phyloP scores from a whole-genome alignment of 192 early-diverging fungal genomes.

The Glomus cerebriforme region DNA sequence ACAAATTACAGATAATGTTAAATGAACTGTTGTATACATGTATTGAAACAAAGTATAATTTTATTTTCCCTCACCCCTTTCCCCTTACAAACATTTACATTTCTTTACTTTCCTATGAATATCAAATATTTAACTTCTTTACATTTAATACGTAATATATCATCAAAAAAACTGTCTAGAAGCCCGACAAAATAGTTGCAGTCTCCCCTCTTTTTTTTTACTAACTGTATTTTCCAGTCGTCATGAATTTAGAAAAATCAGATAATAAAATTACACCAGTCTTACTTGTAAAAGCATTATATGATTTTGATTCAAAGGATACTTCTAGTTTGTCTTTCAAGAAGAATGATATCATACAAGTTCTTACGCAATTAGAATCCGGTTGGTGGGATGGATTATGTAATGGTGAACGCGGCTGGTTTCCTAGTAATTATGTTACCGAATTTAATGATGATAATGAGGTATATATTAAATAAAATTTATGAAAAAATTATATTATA shows the following conservation, averaged over 20 bases:
- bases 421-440: slow-evolving; percentile 77
- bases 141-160: neutral
- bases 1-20: no score
- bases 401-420: slow-evolving; percentile 81
- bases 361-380: slow-evolving; percentile 82
- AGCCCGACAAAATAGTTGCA: neutral
- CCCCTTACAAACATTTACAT: no score
- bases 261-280: neutral
- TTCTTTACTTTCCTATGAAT: no score
- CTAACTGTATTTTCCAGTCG: neutral
- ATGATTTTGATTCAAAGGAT: slow-evolving; percentile 82
- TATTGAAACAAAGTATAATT: no score
- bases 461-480: neutral
- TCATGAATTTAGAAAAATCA: neutral
- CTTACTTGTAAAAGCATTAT: slow-evolving; percentile 64
- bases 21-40: no score
- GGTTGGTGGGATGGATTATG: slow-evolving; percentile 99
- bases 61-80: no score
- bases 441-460: neutral
- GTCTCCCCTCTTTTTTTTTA: neutral
- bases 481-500: neutral
- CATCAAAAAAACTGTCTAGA: neutral
- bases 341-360: slow-evolving; percentile 86
- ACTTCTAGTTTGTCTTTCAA: slow-evolving; percentile 78
- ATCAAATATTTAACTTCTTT: no score